Percentiles rank a stretch among this genome's conserved stretches.
Evolutionary conservation across 1,284 basidiomycete genomes (phyloP).

Genomic region (Ganoderma lucidum): DNA sequence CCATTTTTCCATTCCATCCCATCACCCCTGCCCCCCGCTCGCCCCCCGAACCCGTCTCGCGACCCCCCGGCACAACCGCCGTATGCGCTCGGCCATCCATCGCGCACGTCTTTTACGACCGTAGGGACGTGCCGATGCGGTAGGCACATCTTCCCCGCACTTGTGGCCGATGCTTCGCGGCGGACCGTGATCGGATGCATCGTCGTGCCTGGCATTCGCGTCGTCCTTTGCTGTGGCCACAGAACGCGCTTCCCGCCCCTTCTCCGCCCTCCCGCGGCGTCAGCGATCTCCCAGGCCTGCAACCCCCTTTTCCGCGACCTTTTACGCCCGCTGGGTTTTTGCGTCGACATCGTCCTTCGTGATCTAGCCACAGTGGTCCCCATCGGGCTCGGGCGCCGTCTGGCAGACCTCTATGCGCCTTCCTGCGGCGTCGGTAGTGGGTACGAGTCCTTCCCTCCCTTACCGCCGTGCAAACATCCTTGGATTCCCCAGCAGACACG

Average conservation of each 20-base stretch:
- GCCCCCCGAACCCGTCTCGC: conserved; percentile 5
- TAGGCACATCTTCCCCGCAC: conserved; percentile 7
- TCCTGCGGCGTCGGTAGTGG: not conserved
- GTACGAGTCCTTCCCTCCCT: not conserved
- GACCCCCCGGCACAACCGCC: conserved; percentile 9
- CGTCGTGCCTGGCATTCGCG: conserved; percentile 7
- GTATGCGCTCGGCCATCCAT: conserved; percentile 3
- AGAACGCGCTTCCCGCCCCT: not conserved
- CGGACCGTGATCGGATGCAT: conserved; percentile 24
- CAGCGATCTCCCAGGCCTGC: not conserved
- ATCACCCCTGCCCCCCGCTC: conserved; percentile 12
- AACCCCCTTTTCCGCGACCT: not conserved
- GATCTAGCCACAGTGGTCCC: not conserved
- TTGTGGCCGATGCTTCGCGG: conserved; percentile 22
- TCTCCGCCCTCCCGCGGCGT: not conserved
- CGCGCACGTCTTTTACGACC: conserved; percentile 8
- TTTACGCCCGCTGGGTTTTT: not conserved
- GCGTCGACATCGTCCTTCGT: not conserved
- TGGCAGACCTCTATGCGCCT: not conserved
- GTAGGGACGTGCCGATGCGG: not conserved
- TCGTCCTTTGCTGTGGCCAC: not conserved
- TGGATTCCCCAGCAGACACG: not conserved
- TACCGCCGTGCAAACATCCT: not conserved
- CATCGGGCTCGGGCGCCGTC: not conserved
- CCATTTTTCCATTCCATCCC: conserved; percentile 8